phyloP scores from a whole-genome alignment of 768 basidiomycete genomes.

The Tulasnella sp. region DNA sequence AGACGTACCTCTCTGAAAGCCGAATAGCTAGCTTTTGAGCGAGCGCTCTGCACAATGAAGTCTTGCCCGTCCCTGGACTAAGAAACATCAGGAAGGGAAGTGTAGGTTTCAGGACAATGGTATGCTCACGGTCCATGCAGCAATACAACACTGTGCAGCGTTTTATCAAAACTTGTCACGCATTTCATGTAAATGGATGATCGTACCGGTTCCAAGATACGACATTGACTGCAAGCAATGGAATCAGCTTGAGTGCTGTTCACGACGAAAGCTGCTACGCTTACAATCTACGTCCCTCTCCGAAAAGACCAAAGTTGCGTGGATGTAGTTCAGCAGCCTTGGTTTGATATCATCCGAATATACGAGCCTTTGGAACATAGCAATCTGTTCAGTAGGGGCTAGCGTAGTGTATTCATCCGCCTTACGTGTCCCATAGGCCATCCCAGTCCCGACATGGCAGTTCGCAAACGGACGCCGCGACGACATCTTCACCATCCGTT shows the following conservation, averaged over 20 bases:
- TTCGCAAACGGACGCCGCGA: constrained; percentile 83
- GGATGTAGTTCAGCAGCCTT: constrained; percentile 84
- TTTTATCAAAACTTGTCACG: background rate
- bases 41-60: constrained; percentile 84
- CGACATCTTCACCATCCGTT: constrained; percentile 62
- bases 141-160: constrained; percentile 49
- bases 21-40: constrained; percentile 93
- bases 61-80: constrained; percentile 89
- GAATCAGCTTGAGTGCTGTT: background rate
- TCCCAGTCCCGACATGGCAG: constrained; percentile 77
- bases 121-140: constrained; percentile 65
- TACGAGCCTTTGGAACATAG: constrained; percentile 48
- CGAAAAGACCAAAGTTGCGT: constrained; percentile 86
- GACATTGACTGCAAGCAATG: constrained; percentile 53
- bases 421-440: constrained; percentile 64
- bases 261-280: constrained; percentile 21
- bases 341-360: constrained; percentile 75
- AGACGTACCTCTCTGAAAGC: constrained; percentile 60
- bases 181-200: background rate
- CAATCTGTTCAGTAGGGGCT: background rate
- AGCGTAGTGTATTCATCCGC: background rate
- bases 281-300: constrained; percentile 77
- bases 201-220: constrained; percentile 81
- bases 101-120: background rate
- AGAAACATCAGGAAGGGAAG: background rate